phyloP scores from a whole-genome alignment of 805 yeast genomes.

The Saccharomyces cerevisiae region DNA sequence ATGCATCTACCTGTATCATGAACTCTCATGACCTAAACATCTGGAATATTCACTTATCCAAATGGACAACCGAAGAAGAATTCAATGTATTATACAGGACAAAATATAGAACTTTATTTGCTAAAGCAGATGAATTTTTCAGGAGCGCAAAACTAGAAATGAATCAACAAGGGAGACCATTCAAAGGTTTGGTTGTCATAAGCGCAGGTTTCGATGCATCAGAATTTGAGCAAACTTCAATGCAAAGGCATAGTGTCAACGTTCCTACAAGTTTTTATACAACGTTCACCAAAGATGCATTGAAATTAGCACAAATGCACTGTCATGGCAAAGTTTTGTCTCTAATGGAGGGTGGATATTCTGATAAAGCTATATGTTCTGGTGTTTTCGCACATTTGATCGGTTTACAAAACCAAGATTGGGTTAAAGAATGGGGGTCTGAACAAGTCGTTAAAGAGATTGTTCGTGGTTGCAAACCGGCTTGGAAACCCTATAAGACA shows the following conservation, averaged over 20 bases:
- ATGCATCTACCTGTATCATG: conserved; percentile 70
- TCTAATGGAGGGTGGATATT: conserved; percentile 77
- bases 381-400: conserved; percentile 74
- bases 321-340: conserved; percentile 57
- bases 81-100: conserved; percentile 54
- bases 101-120: conserved; percentile 52
- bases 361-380: conserved; percentile 70
- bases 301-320: conserved; percentile 56
- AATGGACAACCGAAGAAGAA: conserved; percentile 55
- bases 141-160: conserved; percentile 39
- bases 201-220: conserved; percentile 88
- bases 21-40: conserved; percentile 69
- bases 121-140: conserved; percentile 60
- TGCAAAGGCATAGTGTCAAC: conserved; percentile 77
- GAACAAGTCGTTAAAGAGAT: conserved; percentile 56
- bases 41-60: conserved; percentile 77
- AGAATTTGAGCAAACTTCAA: conserved; percentile 70
- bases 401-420: conserved; percentile 51
- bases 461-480: conserved; percentile 57
- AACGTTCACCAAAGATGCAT: conserved; percentile 62
- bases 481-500: conserved; percentile 51
- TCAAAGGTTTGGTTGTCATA: conserved; percentile 54
- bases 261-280: conserved; percentile 77
- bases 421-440: conserved; percentile 62
- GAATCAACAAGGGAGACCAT: conserved; percentile 35